Conservation (phyloP, 106 monocot species). For the Apostasia ramifera region DNA sequence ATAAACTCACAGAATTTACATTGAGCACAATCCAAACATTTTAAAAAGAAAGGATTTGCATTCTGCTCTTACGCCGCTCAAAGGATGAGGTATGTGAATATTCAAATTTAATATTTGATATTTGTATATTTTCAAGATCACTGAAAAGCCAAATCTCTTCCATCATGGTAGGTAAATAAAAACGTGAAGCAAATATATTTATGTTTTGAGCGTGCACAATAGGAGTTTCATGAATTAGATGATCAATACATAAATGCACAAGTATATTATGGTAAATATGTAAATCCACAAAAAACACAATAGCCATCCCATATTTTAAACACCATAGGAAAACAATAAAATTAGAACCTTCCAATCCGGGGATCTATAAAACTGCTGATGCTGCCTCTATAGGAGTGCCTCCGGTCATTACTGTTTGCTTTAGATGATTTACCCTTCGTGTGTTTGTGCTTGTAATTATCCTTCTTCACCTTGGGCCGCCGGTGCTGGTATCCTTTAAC, state of each 20-base stretch:
- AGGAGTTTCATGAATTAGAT: no score
- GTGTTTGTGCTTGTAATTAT: slow-evolving; percentile 26
- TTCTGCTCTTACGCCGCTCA: neutral
- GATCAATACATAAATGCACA: neutral
- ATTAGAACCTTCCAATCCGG: slow-evolving; percentile 9
- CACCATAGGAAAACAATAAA: no score
- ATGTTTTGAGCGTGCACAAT: no score
- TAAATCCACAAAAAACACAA: no score
- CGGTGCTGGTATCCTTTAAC: slow-evolving; percentile 17
- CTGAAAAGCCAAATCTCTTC: no score
- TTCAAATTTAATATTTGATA: neutral
- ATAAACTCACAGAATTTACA: neutral
- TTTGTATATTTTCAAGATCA: no score
- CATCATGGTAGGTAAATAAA: no score
- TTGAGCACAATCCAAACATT: neutral
- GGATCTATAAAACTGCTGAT: slow-evolving; percentile 12
- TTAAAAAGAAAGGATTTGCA: neutral
- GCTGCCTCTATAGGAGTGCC: slow-evolving; percentile 20
- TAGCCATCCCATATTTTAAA: neutral
- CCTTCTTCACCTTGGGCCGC: slow-evolving; percentile 26
- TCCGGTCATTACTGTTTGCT: slow-evolving; percentile 20
- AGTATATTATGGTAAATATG: neutral
- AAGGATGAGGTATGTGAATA: neutral
- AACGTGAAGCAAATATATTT: neutral
- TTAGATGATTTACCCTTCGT: slow-evolving; percentile 26